Evolutionary conservation across 352 stramenopile species (phyloP).

Genomic region (Thalassiosira sp.): DNA sequence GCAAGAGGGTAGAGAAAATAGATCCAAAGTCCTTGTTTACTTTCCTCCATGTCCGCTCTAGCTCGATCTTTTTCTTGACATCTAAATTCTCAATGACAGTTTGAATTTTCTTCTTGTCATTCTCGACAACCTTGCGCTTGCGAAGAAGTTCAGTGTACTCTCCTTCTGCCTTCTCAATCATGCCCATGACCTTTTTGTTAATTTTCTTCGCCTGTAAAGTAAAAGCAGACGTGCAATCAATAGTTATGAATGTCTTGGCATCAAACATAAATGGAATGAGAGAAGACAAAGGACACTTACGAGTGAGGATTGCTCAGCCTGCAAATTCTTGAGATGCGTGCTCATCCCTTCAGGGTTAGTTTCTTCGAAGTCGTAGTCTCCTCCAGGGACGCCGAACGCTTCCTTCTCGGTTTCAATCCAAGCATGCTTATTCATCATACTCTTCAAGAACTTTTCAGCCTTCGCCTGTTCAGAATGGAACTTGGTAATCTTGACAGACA

Average conservation of each 20-base stretch:
- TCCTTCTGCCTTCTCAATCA: slow-evolving; percentile 99
- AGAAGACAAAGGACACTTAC: slow-evolving; percentile 58
- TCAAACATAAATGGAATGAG: too few species aligned
- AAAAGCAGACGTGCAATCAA: too few species aligned
- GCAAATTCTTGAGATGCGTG: slow-evolving; percentile 87
- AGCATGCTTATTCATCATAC: slow-evolving; percentile 90
- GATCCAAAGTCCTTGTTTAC: slow-evolving; percentile 99
- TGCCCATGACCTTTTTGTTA: slow-evolving; percentile 99
- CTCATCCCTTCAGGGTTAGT: slow-evolving; percentile 87
- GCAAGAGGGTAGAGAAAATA: slow-evolving; percentile 98
- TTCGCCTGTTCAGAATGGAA: slow-evolving; percentile 89
- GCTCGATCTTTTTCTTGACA: slow-evolving; percentile 94
- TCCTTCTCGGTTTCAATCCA: slow-evolving; percentile 97
- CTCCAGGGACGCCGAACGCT: slow-evolving; percentile 95
- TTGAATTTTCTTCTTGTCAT: slow-evolving; percentile 99
- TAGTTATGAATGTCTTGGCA: too few species aligned
- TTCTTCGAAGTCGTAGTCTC: slow-evolving; percentile 97
- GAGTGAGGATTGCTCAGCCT: slow-evolving; percentile 91
- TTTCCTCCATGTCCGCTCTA: slow-evolving; percentile 96
- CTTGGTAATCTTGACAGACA: slow-evolving; percentile 90
- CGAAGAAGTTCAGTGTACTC: slow-evolving; percentile 98
- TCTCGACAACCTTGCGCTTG: slow-evolving; percentile 98
- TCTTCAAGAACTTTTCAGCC: slow-evolving; percentile 88
- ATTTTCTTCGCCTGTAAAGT: slow-evolving; percentile 90
- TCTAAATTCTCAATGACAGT: slow-evolving; percentile 98